Conservation (phyloP, 352 stramenopile species). For the Achlya hypogyna region DNA sequence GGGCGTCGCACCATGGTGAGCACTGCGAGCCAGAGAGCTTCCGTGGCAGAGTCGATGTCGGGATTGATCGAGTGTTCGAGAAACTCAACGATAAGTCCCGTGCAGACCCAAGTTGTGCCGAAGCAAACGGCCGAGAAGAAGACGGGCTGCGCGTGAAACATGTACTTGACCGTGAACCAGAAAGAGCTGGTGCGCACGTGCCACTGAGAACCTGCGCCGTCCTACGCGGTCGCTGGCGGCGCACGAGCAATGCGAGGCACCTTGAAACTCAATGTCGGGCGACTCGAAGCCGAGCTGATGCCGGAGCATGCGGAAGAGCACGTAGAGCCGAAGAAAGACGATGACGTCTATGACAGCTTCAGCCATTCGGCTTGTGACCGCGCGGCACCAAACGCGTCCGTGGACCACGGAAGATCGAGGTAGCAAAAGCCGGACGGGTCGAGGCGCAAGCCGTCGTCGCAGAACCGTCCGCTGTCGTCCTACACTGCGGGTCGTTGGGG, state of each 20-base stretch:
- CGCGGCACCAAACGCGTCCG: not conserved
- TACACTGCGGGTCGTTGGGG: no score
- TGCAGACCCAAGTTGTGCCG: constrained; percentile 6
- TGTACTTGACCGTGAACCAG: constrained; percentile 19
- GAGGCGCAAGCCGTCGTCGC: not conserved
- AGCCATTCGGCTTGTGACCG: not conserved
- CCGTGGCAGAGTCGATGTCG: constrained; percentile 6
- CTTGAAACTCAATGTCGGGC: constrained; percentile 16
- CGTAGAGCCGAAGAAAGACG: constrained; percentile 13
- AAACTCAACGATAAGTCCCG: constrained; percentile 11
- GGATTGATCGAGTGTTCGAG: constrained; percentile 8
- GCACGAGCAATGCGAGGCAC: not conserved
- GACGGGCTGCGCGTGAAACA: constrained; percentile 12
- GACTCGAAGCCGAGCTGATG: constrained; percentile 17
- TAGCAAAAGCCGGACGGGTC: constrained; percentile 11
- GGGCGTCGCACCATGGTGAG: constrained; percentile 7
- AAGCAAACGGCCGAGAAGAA: constrained; percentile 8
- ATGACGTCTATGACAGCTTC: constrained; percentile 8
- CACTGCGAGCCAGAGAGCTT: constrained; percentile 13
- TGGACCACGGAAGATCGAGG: constrained; percentile 11
- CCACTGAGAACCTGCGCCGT: constrained; percentile 5
- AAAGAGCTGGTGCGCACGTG: constrained; percentile 11
- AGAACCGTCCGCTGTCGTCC: not conserved
- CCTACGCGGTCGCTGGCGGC: not conserved
- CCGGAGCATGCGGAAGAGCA: constrained; percentile 12